A percentile compares a stretch with the other conserved stretches of the same genome.
Evolutionary conservation across 306 rosid genomes (phyloP).

Genomic region (Vachellia pachyceras): DNA sequence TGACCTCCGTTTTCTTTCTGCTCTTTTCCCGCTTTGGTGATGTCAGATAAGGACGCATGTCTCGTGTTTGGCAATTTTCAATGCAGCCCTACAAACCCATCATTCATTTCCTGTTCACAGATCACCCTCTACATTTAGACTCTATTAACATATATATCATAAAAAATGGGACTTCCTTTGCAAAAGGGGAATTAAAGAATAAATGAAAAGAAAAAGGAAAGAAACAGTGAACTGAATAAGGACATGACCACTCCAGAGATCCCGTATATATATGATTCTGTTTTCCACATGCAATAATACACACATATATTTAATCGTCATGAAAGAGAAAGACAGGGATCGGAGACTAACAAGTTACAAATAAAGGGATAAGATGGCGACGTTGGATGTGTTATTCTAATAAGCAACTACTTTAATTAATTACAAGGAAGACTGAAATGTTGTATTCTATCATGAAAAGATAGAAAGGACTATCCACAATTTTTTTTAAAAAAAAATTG

Average conservation of each 20-base stretch:
- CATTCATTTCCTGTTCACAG: constrained; percentile 3
- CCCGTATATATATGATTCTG: background rate
- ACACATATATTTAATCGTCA: background rate
- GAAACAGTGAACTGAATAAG: background rate
- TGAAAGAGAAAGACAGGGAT: constrained; percentile 35
- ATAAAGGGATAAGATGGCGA: constrained; percentile 55
- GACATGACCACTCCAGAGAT: constrained; percentile 46
- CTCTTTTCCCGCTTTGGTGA: background rate
- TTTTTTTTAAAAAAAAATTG: background rate
- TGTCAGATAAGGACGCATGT: constrained; percentile 45
- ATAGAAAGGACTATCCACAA: constrained; percentile 45
- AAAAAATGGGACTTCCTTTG: constrained; percentile 16
- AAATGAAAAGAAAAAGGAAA: background rate
- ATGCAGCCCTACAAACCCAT: constrained; percentile 37
- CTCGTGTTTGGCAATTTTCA: constrained; percentile 33
- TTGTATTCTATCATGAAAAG: constrained; percentile 36
- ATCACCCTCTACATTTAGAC: background rate
- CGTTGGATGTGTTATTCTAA: constrained; percentile 47
- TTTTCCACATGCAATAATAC: constrained; percentile 9
- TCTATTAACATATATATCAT: constrained; percentile 26
- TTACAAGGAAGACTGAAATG: constrained; percentile 31
- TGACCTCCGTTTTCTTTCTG: constrained; percentile 37
- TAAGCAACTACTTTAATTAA: constrained; percentile 34
- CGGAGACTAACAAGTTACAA: constrained; percentile 36
- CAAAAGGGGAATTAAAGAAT: constrained; percentile 9